Conservation (phyloP, 1,284 basidiomycete genomes). For the Phlebopus sp. region DNA sequence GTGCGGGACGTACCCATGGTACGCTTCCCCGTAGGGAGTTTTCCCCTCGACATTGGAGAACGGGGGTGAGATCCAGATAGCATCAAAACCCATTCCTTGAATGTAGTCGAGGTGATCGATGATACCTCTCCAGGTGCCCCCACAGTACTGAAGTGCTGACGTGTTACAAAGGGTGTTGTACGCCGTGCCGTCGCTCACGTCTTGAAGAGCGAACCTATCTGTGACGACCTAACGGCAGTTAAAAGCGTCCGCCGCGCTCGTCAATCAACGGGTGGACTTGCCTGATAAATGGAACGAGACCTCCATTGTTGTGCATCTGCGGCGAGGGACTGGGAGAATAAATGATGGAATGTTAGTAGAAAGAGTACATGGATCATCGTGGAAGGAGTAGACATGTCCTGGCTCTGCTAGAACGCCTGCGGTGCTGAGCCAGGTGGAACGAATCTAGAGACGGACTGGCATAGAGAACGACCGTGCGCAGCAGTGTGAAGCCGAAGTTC, state of each 20-base stretch:
- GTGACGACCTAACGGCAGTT: conserved; percentile 48
- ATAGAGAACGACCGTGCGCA: conserved; percentile 6
- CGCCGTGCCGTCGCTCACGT: conserved; percentile 39
- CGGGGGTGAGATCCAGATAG: conserved; percentile 66
- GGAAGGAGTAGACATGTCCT: background rate
- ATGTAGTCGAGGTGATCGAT: conserved; percentile 76
- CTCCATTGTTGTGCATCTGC: conserved; percentile 39
- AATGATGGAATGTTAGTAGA: conserved; percentile 9
- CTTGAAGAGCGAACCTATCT: conserved; percentile 67
- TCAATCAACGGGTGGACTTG: conserved; percentile 5
- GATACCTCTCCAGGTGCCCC: conserved; percentile 72
- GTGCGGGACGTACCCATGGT: conserved; percentile 47
- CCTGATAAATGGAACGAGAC: conserved; percentile 42
- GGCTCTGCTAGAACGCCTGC: conserved; percentile 2
- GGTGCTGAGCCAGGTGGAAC: conserved; percentile 1
- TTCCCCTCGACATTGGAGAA: conserved; percentile 61
- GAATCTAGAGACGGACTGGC: conserved; percentile 5
- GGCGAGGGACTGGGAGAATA: conserved; percentile 21
- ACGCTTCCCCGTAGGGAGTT: conserved; percentile 63
- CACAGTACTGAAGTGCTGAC: conserved; percentile 59
- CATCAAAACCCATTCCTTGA: conserved; percentile 72
- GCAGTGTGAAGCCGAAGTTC: background rate
- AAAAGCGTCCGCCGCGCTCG: background rate
- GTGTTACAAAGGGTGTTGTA: conserved; percentile 47
- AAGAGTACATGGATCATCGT: conserved; percentile 9